A percentile compares a stretch with the other conserved stretches of the same genome.
These are phyloP conservation scores for Tuctoria greenei DNA, from an alignment of 176 grass and related monocot species.

Conservation along the genomic window DNA sequence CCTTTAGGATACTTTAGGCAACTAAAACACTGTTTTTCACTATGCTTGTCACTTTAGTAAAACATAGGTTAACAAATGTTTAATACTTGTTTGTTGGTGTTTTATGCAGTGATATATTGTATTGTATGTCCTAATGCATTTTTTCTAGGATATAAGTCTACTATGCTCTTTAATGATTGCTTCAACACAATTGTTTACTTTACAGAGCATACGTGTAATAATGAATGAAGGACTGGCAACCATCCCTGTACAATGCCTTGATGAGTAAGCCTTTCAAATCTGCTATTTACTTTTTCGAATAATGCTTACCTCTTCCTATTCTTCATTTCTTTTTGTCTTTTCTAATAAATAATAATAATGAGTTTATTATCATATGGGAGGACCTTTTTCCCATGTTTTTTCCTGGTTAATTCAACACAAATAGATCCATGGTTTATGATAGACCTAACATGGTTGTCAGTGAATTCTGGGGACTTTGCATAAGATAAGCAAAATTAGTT, in stretches of 20 bases:
- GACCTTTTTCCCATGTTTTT: not conserved
- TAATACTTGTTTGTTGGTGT: not conserved
- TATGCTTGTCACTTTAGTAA: not conserved
- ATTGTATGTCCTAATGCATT: not conserved
- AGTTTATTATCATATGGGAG: not conserved
- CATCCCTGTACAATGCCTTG: slow-evolving; percentile 79
- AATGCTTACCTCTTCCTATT: not conserved
- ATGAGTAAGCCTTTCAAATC: slow-evolving; percentile 65
- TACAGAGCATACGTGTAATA: slow-evolving; percentile 91
- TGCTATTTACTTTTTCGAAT: not conserved
- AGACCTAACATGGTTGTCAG: not conserved
- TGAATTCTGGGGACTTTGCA: not conserved
- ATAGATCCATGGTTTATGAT: not conserved
- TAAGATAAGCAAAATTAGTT: not conserved
- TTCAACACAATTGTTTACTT: slow-evolving; percentile 42
- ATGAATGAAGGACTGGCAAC: slow-evolving; percentile 97
- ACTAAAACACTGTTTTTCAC: not conserved
- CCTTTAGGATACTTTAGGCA: too few relatives aligned
- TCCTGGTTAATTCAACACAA: not conserved
- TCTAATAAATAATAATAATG: not conserved
- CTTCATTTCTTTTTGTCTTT: slow-evolving; percentile 11
- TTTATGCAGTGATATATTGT: slow-evolving; percentile 4
- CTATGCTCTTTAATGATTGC: slow-evolving; percentile 8
- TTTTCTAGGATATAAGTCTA: slow-evolving; percentile 32
- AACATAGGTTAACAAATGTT: not conserved